phyloP scores from a whole-genome alignment of 257 asterid species.

The Haberlea rhodopensis region DNA sequence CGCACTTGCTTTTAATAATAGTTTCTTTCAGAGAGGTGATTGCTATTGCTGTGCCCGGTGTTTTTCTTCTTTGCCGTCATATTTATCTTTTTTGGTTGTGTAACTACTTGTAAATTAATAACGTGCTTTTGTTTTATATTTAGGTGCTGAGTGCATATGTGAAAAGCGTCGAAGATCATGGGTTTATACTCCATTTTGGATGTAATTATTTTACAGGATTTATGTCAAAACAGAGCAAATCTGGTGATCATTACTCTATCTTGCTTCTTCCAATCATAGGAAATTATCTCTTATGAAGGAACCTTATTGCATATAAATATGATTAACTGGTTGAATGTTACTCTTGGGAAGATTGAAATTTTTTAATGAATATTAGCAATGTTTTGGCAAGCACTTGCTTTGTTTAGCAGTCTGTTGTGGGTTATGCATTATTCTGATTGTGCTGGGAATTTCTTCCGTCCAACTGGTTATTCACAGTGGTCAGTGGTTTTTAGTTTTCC shows the following conservation, averaged over 20 bases:
- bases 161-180: constrained; percentile 95
- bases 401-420: constrained; percentile 5
- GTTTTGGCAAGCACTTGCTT: constrained; percentile 4
- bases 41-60: neutral
- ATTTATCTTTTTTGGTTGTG: constrained; percentile 19
- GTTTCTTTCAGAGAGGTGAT: constrained; percentile 7
- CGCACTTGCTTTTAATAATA: neutral
- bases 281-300: constrained; percentile 7
- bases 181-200: constrained; percentile 84
- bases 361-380: constrained; percentile 11
- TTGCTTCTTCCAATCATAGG: constrained; percentile 14
- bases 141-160: constrained; percentile 87
- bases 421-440: neutral
- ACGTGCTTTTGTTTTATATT: constrained; percentile 18
- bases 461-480: constrained; percentile 8
- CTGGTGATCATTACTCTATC: constrained; percentile 47
- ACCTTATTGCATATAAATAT: neutral
- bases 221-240: constrained; percentile 53
- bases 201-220: constrained; percentile 68
- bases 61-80: constrained; percentile 2
- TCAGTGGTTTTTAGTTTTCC: constrained; percentile 8
- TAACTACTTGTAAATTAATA: constrained; percentile 8
- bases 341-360: neutral
- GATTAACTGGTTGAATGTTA: neutral
- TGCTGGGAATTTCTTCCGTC: neutral